Conservation (phyloP, 1,139 yeast species). For the Scheffersomyces stambukii region DNA sequence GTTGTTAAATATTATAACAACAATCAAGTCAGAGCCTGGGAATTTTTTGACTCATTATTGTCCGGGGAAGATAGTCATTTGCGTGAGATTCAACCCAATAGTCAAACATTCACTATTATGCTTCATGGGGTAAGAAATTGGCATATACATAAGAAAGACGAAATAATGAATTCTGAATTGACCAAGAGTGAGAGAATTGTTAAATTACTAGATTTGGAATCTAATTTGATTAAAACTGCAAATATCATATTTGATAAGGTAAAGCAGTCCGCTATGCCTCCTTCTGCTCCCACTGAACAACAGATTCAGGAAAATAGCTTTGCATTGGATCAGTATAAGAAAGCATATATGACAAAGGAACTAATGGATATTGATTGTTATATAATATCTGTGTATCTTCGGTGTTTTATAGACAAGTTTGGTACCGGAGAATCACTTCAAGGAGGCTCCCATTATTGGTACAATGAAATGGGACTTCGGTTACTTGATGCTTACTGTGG, state of each 20-base stretch:
- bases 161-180: constrained; percentile 12
- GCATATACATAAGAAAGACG: constrained; percentile 16
- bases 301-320: constrained; percentile 17
- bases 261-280: constrained; percentile 28
- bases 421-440: constrained; percentile 22
- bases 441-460: constrained; percentile 28
- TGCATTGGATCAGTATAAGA: constrained; percentile 16
- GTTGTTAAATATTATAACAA: constrained; percentile 30
- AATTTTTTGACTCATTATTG: constrained; percentile 29
- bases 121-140: constrained; percentile 32
- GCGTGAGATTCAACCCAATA: constrained; percentile 23
- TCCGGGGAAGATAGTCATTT: constrained; percentile 14
- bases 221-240: constrained; percentile 25
- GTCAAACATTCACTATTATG: constrained; percentile 39
- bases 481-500: too few relatives aligned
- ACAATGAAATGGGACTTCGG: too few relatives aligned
- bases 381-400: too few relatives aligned
- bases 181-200: constrained; percentile 18
- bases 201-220: constrained; percentile 25
- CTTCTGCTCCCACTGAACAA: constrained; percentile 29
- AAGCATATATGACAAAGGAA: constrained; percentile 13
- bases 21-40: constrained; percentile 37
- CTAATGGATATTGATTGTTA: constrained; percentile 23
- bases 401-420: too few relatives aligned
- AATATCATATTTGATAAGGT: constrained; percentile 25